Evolutionary conservation across 1,284 basidiomycete genomes (phyloP).

Genomic region (Trichosporon coremiiforme): DNA sequence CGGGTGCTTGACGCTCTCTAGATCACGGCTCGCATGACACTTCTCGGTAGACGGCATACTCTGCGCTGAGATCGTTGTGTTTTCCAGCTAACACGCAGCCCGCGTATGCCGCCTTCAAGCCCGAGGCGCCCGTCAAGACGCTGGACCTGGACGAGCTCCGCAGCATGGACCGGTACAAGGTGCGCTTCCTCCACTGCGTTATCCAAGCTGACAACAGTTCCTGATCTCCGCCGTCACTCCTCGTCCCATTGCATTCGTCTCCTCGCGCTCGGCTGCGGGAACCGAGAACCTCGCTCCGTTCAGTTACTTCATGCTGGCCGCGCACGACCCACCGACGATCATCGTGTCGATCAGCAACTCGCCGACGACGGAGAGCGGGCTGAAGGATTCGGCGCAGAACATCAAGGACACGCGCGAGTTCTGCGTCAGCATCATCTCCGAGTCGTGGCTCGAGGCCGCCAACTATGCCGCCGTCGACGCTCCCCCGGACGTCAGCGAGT

Average conservation of each 20-base stretch:
- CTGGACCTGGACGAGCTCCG: constrained; percentile 62
- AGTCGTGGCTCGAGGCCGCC: constrained; percentile 71
- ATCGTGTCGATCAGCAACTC: constrained; percentile 62
- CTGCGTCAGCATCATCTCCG: constrained; percentile 73
- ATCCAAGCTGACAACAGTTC: not conserved
- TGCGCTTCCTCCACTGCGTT: constrained; percentile 39
- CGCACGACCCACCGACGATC: constrained; percentile 68
- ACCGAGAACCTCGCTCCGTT: constrained; percentile 60
- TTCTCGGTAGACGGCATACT: no score
- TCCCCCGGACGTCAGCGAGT: constrained; percentile 69
- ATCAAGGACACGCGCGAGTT: constrained; percentile 70
- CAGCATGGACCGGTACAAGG: constrained; percentile 53
- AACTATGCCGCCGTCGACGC: constrained; percentile 70
- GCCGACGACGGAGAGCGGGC: not conserved
- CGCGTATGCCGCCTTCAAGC: constrained; percentile 54
- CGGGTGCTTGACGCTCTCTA: no score
- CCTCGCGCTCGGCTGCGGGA: constrained; percentile 64
- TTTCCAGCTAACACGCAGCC: constrained; percentile 32
- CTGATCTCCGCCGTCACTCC: constrained; percentile 40
- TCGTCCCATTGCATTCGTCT: constrained; percentile 73
- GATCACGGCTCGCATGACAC: no score
- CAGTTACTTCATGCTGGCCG: constrained; percentile 58
- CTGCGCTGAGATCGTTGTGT: no score
- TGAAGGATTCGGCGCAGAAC: constrained; percentile 66
- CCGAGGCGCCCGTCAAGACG: constrained; percentile 58